Base-by-base conservation (phyloP, 345 rosid species). In the Erucastrum elatum region DNA sequence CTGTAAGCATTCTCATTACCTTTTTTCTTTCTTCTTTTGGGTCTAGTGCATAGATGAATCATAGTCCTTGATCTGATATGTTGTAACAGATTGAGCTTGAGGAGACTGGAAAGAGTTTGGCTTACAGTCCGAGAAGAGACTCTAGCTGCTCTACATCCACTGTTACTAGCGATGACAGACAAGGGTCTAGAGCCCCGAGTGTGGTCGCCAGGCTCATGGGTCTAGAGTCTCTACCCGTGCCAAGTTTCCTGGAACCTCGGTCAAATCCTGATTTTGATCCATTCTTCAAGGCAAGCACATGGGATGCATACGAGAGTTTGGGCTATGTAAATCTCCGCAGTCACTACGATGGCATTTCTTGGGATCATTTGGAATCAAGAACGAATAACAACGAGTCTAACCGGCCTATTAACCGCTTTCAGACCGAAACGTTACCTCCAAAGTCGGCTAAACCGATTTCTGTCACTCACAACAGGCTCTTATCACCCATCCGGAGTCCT, bases 141-240 rank as follows among this genome's bases (percentile, higher is more conserved):
- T 82, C 74, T 16, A 86, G 81, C 17, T 84, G 95, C 70, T 91
- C 77, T 10, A 77, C 89, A 61, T 88, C 96, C 12, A 90, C 94
- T 8, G 82, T 82, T 37, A 82, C 80, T 70, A 90, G 96, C 78
- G 91, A 90, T 64, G 94, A 91, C 66, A 91, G 85, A 67, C 85
- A 31, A 78, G 94, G 81, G 63, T 71, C 83, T 44, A 85, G 81
- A 83, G 90, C 90, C 34, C 97, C 98, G 0, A 90, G 98, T 60
- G 96, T 91, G 34, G 93, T 95, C 67, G 99, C 97, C 31, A 88
- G 93, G 77, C 96, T 95, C 46, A 95, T 95, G 99, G 99, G 99
- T 77, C 80, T 93, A 82, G 88, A 95, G 84, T 87, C 93, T 6
- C 80, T 95, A 81, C 99, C 99, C 8, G 82, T 79, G 3, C 65